Evolutionary conservation across 1,139 yeast genomes (phyloP), one percentile per base, ranked within the genome.

Genomic region (Geotrichum bryndzae): DNA sequence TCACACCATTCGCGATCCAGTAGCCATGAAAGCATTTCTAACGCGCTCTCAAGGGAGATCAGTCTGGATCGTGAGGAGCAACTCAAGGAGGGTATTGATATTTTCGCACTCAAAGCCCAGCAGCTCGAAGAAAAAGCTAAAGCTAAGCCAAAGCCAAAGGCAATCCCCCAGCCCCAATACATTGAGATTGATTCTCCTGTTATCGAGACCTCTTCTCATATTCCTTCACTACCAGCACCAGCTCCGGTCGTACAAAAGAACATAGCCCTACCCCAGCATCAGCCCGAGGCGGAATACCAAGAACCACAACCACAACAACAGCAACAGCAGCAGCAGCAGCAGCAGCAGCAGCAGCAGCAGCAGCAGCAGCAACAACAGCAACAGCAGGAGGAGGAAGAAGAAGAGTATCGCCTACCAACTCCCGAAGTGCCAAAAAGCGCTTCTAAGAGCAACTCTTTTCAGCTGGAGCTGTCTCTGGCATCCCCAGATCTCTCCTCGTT

Each of bases 401-500:
- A 15, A 3, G 45, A 38, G 5, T 6, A 38, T 6, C 15, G 45
- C 4, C 6, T 55, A 10, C 29, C 15, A 25, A 15, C 57, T 5
- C 55, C 55, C 11, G 33, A 51, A 38, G n/a, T 41, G 22, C 55
- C 55, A 5, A 35, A 55, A 35, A 55, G 31, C 8, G 8, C 41
- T 18, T 29, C 48, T 2, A 22, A 54, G 29, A 53, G 61, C 25
- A 33, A 59, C 3, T 59, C 61, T 13, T 59, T 59, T 53, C 61
- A 59, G 15, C 58, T 62, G 22, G 64, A 59, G 29, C 61, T 62
- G 8, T 57, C 62, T 10, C 38, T 62, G 7, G 61, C 62, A 2
- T 57, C 59, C 13, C 62, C 61, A 2, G 60, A 62, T 51, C 54
- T 62, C 18, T 62, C 64, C 22, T 61, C 64, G 4, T 31, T 62